phyloP scores from a whole-genome alignment of 495 filamentous ascomycete species.

The Podospora bellae-mahoneyi region DNA sequence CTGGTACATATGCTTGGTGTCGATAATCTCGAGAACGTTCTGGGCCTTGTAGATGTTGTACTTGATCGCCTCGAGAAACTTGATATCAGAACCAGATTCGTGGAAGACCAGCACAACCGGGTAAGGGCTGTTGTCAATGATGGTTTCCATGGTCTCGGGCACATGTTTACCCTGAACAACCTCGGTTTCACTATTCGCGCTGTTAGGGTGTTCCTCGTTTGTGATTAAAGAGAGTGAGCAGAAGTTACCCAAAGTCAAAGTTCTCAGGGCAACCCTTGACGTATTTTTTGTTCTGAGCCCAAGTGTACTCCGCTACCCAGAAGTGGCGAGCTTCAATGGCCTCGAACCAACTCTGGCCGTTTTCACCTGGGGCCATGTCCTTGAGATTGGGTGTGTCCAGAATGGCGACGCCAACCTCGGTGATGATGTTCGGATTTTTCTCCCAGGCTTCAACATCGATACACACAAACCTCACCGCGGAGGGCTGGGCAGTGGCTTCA shows the following conservation, averaged over 20 bases:
- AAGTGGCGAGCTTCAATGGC: constrained; percentile 70
- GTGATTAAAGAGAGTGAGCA: constrained; percentile 18
- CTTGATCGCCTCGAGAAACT: constrained; percentile 57
- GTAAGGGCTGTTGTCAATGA: constrained; percentile 43
- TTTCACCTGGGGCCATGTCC: constrained; percentile 55
- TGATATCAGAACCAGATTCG: constrained; percentile 60
- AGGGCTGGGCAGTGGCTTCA: neutral
- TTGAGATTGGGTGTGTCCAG: constrained; percentile 66
- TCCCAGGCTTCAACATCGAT: constrained; percentile 85
- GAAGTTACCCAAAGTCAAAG: constrained; percentile 69
- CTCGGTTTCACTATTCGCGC: constrained; percentile 33
- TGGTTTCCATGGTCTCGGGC: constrained; percentile 17
- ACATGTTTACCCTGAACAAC: constrained; percentile 24
- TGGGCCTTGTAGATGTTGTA: constrained; percentile 53
- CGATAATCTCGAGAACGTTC: constrained; percentile 60
- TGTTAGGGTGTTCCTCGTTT: constrained; percentile 22
- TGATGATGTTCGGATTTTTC: constrained; percentile 55
- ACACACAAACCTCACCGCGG: constrained; percentile 63
- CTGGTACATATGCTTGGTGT: constrained; percentile 68
- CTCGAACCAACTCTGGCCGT: constrained; percentile 59
- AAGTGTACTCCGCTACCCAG: constrained; percentile 63
- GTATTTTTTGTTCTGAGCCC: constrained; percentile 61
- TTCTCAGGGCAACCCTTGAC: constrained; percentile 65
- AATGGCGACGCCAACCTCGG: constrained; percentile 80
- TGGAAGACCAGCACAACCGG: constrained; percentile 79